Evolutionary conservation across 805 yeast species (phyloP).

Genomic region (Nakazawaea siamensis): DNA sequence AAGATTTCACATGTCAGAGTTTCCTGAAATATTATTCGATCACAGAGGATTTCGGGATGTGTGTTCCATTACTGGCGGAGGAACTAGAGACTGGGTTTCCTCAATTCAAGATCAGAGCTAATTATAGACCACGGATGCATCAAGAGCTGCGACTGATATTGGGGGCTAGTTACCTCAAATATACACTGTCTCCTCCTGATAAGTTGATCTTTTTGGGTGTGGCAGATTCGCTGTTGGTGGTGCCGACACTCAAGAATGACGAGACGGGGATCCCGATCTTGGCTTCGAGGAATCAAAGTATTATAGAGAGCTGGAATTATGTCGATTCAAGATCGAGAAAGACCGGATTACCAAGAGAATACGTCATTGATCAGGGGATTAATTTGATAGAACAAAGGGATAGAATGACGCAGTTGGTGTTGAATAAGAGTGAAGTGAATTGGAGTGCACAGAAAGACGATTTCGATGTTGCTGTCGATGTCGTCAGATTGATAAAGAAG

Average conservation of each 20-base stretch:
- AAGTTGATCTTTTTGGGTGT: constrained; percentile 25
- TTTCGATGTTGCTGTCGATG: constrained; percentile 12
- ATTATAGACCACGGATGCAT: constrained; percentile 17
- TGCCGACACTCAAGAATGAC: constrained; percentile 17
- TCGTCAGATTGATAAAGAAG: constrained; percentile 10
- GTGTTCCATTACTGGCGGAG: constrained; percentile 6
- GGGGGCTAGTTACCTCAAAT: constrained; percentile 26
- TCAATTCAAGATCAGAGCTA: constrained; percentile 18
- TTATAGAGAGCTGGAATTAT: constrained; percentile 12
- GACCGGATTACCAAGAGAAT: constrained; percentile 6
- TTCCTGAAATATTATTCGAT: constrained; percentile 12
- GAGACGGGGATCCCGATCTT: constrained; percentile 7
- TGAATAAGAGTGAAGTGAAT: not conserved
- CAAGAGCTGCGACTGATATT: constrained; percentile 23
- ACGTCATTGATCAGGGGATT: constrained; percentile 16
- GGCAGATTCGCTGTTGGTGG: constrained; percentile 17
- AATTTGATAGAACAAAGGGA: constrained; percentile 3
- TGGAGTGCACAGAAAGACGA: not conserved
- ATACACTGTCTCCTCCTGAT: constrained; percentile 23
- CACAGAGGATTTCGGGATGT: constrained; percentile 2
- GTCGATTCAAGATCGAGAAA: constrained; percentile 13
- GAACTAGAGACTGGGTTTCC: constrained; percentile 9
- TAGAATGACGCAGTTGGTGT: not conserved
- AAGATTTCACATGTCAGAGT: constrained; percentile 14
- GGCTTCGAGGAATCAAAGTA: constrained; percentile 11